Conservation (phyloP, 1,284 basidiomycete genomes). For the Boletus hoseneyae region DNA sequence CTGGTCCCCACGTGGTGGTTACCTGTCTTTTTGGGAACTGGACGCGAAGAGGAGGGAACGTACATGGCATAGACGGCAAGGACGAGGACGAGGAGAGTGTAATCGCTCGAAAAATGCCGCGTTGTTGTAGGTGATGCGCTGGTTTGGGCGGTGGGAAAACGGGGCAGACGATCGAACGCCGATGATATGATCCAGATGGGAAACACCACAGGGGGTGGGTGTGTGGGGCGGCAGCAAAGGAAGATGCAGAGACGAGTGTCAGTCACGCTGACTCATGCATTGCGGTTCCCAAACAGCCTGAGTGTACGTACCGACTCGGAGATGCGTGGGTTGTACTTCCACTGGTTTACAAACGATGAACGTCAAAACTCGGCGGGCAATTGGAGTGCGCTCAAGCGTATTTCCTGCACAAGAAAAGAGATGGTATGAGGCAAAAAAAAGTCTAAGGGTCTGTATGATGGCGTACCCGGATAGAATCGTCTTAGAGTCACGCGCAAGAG, state of each 20-base stretch:
- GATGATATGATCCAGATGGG: too few relatives aligned
- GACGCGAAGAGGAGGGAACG: slow-evolving; percentile 25
- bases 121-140: slow-evolving; percentile 97
- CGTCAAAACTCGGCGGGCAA: slow-evolving; percentile 84
- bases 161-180: too few relatives aligned
- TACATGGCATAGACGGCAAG: slow-evolving; percentile 92
- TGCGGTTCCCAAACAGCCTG: too few relatives aligned
- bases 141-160: neutral
- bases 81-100: slow-evolving; percentile 76
- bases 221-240: too few relatives aligned
- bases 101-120: slow-evolving; percentile 91
- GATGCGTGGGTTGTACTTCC: slow-evolving; percentile 69
- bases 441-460: too few relatives aligned
- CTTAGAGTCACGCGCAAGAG: neutral
- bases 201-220: too few relatives aligned
- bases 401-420: slow-evolving; percentile 53
- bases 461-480: neutral
- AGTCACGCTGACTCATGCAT: neutral
- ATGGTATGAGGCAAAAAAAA: too few relatives aligned
- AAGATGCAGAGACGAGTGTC: neutral
- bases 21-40: too few relatives aligned
- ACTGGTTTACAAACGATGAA: slow-evolving; percentile 81
- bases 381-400: slow-evolving; percentile 78
- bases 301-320: slow-evolving; percentile 44
- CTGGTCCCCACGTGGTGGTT: too few relatives aligned